These are phyloP conservation scores for Trichoderma breve DNA, from an alignment of 2,329 filamentous ascomycete species.

Conservation along the genomic window DNA sequence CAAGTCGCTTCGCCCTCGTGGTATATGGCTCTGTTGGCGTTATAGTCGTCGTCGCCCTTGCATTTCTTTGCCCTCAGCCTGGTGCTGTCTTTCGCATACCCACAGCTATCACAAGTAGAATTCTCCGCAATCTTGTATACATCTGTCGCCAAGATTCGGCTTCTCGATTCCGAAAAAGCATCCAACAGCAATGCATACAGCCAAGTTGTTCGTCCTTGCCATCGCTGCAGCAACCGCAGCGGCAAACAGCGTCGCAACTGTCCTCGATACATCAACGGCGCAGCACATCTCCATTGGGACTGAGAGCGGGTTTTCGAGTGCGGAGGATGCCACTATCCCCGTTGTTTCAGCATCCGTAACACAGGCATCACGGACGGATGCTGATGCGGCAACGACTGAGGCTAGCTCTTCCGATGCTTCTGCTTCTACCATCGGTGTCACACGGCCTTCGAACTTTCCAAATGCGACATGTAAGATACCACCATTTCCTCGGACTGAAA, in stretches of 20 bases:
- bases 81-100: conserved; percentile 14
- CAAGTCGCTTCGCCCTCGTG: conserved; percentile 1
- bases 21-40: conserved; percentile 10
- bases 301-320: not conserved
- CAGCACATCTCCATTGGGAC: not conserved
- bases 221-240: conserved; percentile 20
- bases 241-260: conserved; percentile 8
- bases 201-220: conserved; percentile 21
- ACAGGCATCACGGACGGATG: not conserved
- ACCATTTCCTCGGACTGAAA: not conserved
- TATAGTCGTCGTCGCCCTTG: conserved; percentile 5
- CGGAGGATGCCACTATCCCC: not conserved
- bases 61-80: conserved; percentile 3
- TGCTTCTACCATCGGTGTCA: conserved; percentile 1
- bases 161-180: not conserved
- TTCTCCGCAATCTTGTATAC: conserved; percentile 9
- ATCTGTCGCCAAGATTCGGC: conserved; percentile 6
- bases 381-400: not conserved
- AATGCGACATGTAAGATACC: conserved; percentile 17
- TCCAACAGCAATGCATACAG: conserved; percentile 23
- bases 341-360: conserved; percentile 8
- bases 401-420: not conserved
- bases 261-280: not conserved
- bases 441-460: conserved; percentile 1
- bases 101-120: not conserved